phyloP scores from a whole-genome alignment of 768 basidiomycete genomes.

The Fomitopsis serialis region DNA sequence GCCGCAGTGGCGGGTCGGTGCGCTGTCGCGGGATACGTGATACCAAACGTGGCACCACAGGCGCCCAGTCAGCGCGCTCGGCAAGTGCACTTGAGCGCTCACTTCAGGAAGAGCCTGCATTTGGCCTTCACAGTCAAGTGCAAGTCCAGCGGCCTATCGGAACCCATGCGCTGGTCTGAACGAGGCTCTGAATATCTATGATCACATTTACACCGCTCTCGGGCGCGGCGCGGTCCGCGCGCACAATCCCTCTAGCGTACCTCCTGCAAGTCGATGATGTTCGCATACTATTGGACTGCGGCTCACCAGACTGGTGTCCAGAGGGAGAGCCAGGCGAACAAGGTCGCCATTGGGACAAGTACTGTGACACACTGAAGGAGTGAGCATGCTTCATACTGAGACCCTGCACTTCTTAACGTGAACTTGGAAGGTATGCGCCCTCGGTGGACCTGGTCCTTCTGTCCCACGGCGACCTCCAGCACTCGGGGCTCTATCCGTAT shows the following conservation, averaged over 20 bases:
- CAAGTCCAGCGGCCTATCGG: no score
- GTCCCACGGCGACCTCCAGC: slow-evolving; percentile 88
- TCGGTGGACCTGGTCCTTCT: slow-evolving; percentile 86
- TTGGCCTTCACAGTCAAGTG: no score
- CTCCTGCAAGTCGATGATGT: slow-evolving; percentile 94
- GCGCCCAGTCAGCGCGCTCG: no score
- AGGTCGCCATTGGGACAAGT: slow-evolving; percentile 53
- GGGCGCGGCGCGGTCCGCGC: slow-evolving; percentile 68
- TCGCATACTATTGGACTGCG: slow-evolving; percentile 90
- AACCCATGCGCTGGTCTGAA: not conserved
- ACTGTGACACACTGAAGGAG: slow-evolving; percentile 65
- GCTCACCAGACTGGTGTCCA: slow-evolving; percentile 81
- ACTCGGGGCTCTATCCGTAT: slow-evolving; percentile 90
- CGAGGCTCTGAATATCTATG: slow-evolving; percentile 39
- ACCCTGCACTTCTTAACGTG: not conserved
- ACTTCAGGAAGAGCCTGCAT: no score
- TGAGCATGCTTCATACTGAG: slow-evolving; percentile 30
- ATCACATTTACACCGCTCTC: slow-evolving; percentile 93
- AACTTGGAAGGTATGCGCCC: slow-evolving; percentile 57
- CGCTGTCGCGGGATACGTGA: no score
- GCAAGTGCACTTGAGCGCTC: no score
- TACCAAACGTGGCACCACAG: no score
- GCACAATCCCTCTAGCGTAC: slow-evolving; percentile 68
- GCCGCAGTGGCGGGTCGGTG: no score
- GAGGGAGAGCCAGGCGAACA: slow-evolving; percentile 33